These are phyloP conservation scores for Echinosophora koreensis DNA, from an alignment of 306 rosid species.

Conservation along the genomic window DNA sequence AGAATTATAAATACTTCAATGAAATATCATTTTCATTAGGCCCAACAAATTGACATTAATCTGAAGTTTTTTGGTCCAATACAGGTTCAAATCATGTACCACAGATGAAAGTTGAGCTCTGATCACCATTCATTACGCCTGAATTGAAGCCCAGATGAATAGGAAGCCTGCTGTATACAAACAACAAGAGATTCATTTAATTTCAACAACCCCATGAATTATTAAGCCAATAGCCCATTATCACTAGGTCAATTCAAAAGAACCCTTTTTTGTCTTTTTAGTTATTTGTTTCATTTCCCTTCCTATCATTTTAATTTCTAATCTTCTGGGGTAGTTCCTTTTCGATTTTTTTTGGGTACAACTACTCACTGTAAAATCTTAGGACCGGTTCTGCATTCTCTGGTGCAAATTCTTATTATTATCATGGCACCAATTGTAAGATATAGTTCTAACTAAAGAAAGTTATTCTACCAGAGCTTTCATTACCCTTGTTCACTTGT, in stretches of 20 bases:
- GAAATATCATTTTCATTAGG: conserved; percentile 46
- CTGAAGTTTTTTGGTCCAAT: conserved; percentile 1
- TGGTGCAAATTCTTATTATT: conserved; percentile 66
- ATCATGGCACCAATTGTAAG: conserved; percentile 68
- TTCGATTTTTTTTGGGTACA: conserved; percentile 46
- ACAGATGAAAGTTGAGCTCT: conserved; percentile 81
- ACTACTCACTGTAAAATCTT: conserved; percentile 74
- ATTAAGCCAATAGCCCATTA: conserved; percentile 50
- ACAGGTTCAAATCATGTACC: conserved; percentile 81
- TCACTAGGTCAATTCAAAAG: conserved; percentile 55
- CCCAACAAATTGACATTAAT: conserved; percentile 45
- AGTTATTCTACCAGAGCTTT: conserved; percentile 45
- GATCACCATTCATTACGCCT: conserved; percentile 59
- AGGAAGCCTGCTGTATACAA: conserved; percentile 67
- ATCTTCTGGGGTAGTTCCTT: conserved; percentile 53
- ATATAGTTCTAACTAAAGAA: conserved; percentile 70
- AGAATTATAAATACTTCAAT: conserved; percentile 17
- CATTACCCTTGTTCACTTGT: conserved; percentile 40
- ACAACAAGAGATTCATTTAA: conserved; percentile 63
- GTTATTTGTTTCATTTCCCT: conserved; percentile 7
- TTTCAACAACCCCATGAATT: conserved; percentile 56
- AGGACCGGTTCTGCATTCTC: conserved; percentile 61
- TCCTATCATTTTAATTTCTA: conserved; percentile 58
- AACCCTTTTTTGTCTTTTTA: conserved; percentile 45
- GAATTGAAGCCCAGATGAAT: conserved; percentile 55